Conservation (phyloP, 495 filamentous ascomycete genomes). For the Wilcoxina mikolae region DNA sequence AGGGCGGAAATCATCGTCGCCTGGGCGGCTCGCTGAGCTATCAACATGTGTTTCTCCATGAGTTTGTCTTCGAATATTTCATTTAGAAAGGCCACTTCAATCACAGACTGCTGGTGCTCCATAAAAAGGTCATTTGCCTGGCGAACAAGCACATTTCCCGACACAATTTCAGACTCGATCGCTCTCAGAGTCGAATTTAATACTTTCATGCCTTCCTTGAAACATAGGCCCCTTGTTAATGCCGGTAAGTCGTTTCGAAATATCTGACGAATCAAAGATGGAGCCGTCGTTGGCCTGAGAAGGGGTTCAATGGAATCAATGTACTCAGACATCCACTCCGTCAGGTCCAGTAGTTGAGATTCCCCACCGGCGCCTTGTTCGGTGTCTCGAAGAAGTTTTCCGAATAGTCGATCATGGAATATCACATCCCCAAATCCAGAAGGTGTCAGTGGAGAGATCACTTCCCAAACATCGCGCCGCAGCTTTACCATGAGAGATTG, state of each 20-base stretch:
- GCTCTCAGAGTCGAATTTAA: slow-evolving; percentile 20
- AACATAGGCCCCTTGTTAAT: slow-evolving; percentile 23
- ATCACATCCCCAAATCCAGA: slow-evolving; percentile 23
- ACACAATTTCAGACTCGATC: slow-evolving; percentile 16
- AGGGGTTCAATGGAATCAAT: slow-evolving; percentile 22
- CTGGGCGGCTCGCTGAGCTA: slow-evolving; percentile 16
- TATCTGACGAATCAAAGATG: slow-evolving; percentile 20
- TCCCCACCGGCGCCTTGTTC: slow-evolving; percentile 18
- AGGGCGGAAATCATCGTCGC: slow-evolving; percentile 18
- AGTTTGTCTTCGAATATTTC: slow-evolving; percentile 18
- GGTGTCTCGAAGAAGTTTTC: slow-evolving; percentile 14
- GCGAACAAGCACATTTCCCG: slow-evolving; percentile 23
- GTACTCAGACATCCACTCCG: slow-evolving; percentile 28
- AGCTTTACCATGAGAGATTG: slow-evolving; percentile 25
- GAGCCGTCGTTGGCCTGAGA: slow-evolving; percentile 20
- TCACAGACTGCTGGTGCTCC: slow-evolving; percentile 16
- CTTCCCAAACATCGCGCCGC: slow-evolving; percentile 26
- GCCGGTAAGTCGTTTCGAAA: slow-evolving; percentile 16
- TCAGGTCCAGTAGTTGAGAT: slow-evolving; percentile 19
- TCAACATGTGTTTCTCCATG: slow-evolving; percentile 22
- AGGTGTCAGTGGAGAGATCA: slow-evolving; percentile 23
- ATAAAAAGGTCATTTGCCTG: slow-evolving; percentile 26
- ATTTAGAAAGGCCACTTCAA: slow-evolving; percentile 17
- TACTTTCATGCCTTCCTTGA: slow-evolving; percentile 28
- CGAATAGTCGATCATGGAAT: slow-evolving; percentile 19